Evolutionary conservation across 1,284 basidiomycete species (phyloP).

Genomic region (Tetrapyrgos nigripes): DNA sequence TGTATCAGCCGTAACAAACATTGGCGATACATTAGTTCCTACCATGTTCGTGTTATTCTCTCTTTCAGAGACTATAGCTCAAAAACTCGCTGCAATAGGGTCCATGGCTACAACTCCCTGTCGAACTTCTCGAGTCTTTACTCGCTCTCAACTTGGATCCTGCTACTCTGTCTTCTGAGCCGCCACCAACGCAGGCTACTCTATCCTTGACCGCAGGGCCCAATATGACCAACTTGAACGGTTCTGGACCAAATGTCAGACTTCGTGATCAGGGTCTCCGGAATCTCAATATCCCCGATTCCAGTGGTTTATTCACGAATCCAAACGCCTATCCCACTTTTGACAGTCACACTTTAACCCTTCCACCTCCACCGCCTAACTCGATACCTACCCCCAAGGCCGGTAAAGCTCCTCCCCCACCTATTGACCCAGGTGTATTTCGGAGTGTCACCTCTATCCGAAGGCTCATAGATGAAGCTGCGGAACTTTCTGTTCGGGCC

Average conservation of each 20-base stretch:
- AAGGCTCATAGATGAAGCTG: conserved; percentile 81
- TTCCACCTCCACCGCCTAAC: conserved; percentile 49
- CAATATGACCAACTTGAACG: conserved; percentile 27
- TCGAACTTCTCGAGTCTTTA: conserved; percentile 82
- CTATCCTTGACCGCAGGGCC: conserved; percentile 33
- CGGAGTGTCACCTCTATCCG: conserved; percentile 75
- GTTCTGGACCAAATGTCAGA: conserved; percentile 46
- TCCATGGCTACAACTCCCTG: conserved; percentile 85
- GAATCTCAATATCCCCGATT: conserved; percentile 48
- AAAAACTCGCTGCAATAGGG: conserved; percentile 52
- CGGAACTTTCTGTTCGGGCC: conserved; percentile 82
- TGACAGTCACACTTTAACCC: conserved; percentile 40
- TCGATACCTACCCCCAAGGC: conserved; percentile 57
- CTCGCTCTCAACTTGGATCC: conserved; percentile 78
- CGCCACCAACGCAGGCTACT: conserved; percentile 40
- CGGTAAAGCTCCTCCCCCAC: conserved; percentile 74
- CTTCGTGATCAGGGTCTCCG: conserved; percentile 53
- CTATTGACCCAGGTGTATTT: conserved; percentile 86
- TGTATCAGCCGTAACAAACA: conserved; percentile 88
- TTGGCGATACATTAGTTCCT: conserved; percentile 87
- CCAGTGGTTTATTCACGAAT: conserved; percentile 18
- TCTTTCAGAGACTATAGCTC: conserved; percentile 1
- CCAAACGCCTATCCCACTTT: conserved; percentile 24
- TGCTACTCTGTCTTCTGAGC: conserved; percentile 57
- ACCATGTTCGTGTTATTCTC: conserved; percentile 65